Conservation (phyloP, 2,329 filamentous ascomycete species). For the Colletotrichum spaethianum region DNA sequence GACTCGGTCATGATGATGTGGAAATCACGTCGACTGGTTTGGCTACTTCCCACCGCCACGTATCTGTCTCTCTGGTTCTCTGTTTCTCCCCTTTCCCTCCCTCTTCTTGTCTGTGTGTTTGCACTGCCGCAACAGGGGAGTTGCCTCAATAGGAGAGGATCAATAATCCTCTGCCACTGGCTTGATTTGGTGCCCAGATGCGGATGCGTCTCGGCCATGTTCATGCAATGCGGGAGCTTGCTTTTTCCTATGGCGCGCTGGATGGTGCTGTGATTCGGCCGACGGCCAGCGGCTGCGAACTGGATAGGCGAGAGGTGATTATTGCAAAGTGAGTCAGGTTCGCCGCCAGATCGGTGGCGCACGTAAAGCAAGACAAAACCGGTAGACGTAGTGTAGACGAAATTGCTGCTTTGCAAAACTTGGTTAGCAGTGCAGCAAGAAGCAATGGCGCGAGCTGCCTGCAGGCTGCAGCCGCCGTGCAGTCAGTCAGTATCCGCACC, state of each 20-base stretch:
- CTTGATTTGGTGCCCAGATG: slow-evolving; percentile 22
- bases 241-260: slow-evolving; percentile 28
- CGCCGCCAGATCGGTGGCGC: slow-evolving; percentile 35
- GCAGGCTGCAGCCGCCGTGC: slow-evolving; percentile 19
- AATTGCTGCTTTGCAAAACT: neutral
- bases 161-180: slow-evolving; percentile 12
- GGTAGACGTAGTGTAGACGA: neutral
- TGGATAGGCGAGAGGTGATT: neutral
- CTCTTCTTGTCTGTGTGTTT: neutral
- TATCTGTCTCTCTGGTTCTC: neutral
- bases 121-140: slow-evolving; percentile 4
- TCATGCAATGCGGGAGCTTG: slow-evolving; percentile 22
- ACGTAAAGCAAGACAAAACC: slow-evolving; percentile 5
- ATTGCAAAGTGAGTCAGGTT: slow-evolving; percentile 28
- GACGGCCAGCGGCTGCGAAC: slow-evolving; percentile 1
- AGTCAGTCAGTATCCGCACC: neutral
- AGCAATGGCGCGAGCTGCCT: slow-evolving; percentile 1
- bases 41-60: slow-evolving; percentile 10
- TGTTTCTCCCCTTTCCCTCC: too few relatives aligned
- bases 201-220: slow-evolving; percentile 12
- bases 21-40: slow-evolving; percentile 24
- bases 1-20: slow-evolving; percentile 18
- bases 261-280: slow-evolving; percentile 21
- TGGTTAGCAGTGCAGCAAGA: neutral
- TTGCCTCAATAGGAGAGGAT: neutral